A percentile compares a stretch with the other conserved stretches of the same genome.
Evolutionary conservation across 306 rosid species (phyloP).

Genomic region (Castanea sativa): DNA sequence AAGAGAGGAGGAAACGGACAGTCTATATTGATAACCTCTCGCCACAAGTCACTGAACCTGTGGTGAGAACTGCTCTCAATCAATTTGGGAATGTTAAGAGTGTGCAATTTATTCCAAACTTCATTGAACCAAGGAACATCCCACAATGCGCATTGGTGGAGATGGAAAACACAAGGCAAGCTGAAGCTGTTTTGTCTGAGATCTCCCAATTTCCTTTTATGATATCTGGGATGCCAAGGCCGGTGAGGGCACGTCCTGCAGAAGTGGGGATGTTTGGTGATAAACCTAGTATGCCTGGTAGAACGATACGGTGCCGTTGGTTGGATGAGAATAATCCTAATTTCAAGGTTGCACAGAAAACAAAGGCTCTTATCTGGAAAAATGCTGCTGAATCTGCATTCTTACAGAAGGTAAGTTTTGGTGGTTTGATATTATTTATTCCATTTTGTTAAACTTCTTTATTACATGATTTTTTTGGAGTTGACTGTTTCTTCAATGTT

Average conservation of each 20-base stretch:
- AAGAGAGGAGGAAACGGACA: slow-evolving; percentile 62
- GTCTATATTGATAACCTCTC: slow-evolving; percentile 72
- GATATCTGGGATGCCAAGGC: slow-evolving; percentile 92
- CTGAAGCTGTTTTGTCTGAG: slow-evolving; percentile 34
- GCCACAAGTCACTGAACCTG: slow-evolving; percentile 71
- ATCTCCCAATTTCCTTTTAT: slow-evolving; percentile 52
- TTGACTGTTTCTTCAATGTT: neutral
- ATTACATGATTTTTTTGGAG: neutral
- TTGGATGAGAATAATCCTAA: slow-evolving; percentile 61
- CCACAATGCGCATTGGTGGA: slow-evolving; percentile 64
- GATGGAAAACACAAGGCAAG: slow-evolving; percentile 62
- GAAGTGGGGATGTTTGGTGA: slow-evolving; percentile 70
- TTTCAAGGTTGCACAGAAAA: slow-evolving; percentile 46
- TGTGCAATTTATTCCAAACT: slow-evolving; percentile 69
- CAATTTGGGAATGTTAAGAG: slow-evolving; percentile 67
- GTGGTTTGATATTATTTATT: neutral
- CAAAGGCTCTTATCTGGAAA: slow-evolving; percentile 46
- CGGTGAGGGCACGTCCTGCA: slow-evolving; percentile 59
- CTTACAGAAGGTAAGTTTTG: slow-evolving; percentile 45
- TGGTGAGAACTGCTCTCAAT: slow-evolving; percentile 57
- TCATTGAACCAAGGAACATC: slow-evolving; percentile 41
- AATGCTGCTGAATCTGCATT: slow-evolving; percentile 54
- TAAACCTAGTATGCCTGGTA: slow-evolving; percentile 55
- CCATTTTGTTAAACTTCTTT: neutral
- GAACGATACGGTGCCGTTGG: slow-evolving; percentile 49